Base-by-base conservation (phyloP, 805 yeast species). In the Clavispora vitiphila region DNA sequence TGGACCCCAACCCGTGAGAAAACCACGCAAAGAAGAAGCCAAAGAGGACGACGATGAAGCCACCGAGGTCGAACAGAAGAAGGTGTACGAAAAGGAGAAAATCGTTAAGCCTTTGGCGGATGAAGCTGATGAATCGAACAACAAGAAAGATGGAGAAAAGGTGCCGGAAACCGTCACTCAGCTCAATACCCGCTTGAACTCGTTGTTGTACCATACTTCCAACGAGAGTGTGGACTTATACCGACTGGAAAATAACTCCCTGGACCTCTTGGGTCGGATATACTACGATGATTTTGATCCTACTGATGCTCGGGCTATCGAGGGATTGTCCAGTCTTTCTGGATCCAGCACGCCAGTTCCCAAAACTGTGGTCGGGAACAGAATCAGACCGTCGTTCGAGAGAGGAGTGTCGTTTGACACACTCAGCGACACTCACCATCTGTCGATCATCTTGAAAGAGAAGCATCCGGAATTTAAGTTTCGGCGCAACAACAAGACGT, bases 231-330 rank as follows among this genome's bases (percentile, higher is more conserved):
- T 69, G 11, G 72, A 67, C 41, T 38, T 61, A 34, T 69, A 69
- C 52, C 58, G 57, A 40, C 57, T 51, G 39, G 69, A 69, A 42
- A 67, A 67, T 50, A 61, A 57, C 44, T 55, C 64, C 15, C 62
- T 66, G 40, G 75, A 69, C 45, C 57, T 69, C 26, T 46, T 69
- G 39, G 75, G 73, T 4, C 48, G 75, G 39, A 55, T 69, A 9
- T 67, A 68, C 50, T 68, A 65, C 44, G 75, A 69, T 46, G 73
- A 69, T 40, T 69, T 57, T 44, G 72, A 69, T 40, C 59, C 67
- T 1, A 16, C 25, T 3, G 46, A 48, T 35, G 43, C 39, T 3
- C 48, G 37, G 35, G 44, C 48, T 6, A 48, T 44, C 8, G 53
- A 45, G 15, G 16, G 38, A 1, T 10, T 16, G 20, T 22, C 30